Evolutionary conservation across 31 red algal genomes (phyloP), one percentile per base, ranked within the genome.

Genomic region (Endocladia muricata): DNA sequence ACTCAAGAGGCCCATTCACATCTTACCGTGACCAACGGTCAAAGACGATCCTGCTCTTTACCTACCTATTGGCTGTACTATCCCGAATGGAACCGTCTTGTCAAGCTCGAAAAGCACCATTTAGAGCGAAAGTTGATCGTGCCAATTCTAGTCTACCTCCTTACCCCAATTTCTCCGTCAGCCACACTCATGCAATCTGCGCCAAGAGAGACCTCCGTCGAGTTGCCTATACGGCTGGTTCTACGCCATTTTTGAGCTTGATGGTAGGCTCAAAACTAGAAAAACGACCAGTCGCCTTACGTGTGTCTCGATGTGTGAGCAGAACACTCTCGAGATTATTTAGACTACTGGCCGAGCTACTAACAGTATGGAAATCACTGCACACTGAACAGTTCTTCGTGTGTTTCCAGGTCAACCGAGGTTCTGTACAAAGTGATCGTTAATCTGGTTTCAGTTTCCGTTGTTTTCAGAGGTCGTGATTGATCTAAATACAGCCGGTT

Each of bases 11-110:
- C 3, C 55, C 8, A 3, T 23, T 4, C 3, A 79, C 33, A 44
- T 87, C 30, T 57, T 87, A 51, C 73, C 64, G 40, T n/a, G 83
- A 77, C 58, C 71, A 82, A 4, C 21, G 44, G n/a, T 87, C 78
- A 19, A 48, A 28, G 3, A 58, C 55, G 17, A 58, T 77, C 17
- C 32, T 13, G 19, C 40, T 35, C 4, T 87, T 87, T 8, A 87
- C 9, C 15, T 4, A 17, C 4, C 78, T 7, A 40, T 72, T 72
- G 64, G 82, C 77, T 35, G 54, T 6, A 8, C 15, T 87, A 2
- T 44, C 56, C 52, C 76, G 4, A 3, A 63, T 29, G 8, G 31
- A 5, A 17, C 28, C 35, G 31, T 77, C 41, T 47, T 81, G 68
- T 41, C 70, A 51, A 4, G 3, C 5, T 7, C 42, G 17, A 23